Conservation (phyloP, 345 rosid species). For the Ceriops zippeliana region DNA sequence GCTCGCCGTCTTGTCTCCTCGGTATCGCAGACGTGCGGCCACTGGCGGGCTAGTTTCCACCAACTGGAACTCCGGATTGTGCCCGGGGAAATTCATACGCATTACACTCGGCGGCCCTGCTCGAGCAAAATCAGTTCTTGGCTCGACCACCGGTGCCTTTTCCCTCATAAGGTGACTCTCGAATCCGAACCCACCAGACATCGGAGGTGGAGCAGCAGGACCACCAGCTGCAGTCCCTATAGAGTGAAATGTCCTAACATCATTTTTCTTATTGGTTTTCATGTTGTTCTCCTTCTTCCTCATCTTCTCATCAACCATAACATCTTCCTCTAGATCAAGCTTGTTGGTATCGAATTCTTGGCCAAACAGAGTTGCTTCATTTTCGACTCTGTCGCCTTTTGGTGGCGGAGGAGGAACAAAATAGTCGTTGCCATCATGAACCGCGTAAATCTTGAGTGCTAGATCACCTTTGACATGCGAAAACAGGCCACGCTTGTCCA, state of each 20-base stretch:
- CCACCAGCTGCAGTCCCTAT: constrained; percentile 45
- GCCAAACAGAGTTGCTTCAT: constrained; percentile 27
- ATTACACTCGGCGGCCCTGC: constrained; percentile 29
- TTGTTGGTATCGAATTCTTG: constrained; percentile 30
- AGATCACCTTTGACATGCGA: constrained; percentile 74
- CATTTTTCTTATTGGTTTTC: constrained; percentile 46
- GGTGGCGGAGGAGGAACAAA: constrained; percentile 12
- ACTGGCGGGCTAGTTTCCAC: constrained; percentile 42
- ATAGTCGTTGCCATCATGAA: constrained; percentile 16
- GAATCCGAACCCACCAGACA: constrained; percentile 18
- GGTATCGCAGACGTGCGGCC: constrained; percentile 40
- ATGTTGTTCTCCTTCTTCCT: constrained; percentile 38
- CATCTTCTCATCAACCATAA: constrained; percentile 15
- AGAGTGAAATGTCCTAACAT: constrained; percentile 72
- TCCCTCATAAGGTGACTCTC: constrained; percentile 22
- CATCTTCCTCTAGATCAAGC: constrained; percentile 22
- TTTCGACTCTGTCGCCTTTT: constrained; percentile 9
- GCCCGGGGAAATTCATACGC: constrained; percentile 36
- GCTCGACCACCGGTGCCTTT: constrained; percentile 16
- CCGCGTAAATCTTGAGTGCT: constrained; percentile 48
- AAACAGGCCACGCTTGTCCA: constrained; percentile 75
- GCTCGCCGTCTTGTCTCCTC: constrained; percentile 24
- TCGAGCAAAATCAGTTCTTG: constrained; percentile 32
- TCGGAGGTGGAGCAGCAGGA: constrained; percentile 33
- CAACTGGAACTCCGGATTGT: constrained; percentile 37